phyloP scores from a whole-genome alignment of 176 grass and related monocot genomes.

The Paspalum notatum region DNA sequence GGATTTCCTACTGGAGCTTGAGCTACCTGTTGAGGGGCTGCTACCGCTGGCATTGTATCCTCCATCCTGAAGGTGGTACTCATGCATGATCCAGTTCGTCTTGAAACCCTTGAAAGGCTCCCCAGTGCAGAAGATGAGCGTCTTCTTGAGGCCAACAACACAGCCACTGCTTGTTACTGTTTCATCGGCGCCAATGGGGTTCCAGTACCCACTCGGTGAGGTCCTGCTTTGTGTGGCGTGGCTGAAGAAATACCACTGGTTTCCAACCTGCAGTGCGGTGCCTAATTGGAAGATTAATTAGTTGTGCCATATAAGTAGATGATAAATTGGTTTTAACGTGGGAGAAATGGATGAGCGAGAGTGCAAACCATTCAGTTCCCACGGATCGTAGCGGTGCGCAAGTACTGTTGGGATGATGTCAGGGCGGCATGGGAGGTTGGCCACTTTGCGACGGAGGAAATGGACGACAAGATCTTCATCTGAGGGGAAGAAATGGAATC shows the following conservation, averaged over 20 bases:
- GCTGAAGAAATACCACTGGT: constrained; percentile 79
- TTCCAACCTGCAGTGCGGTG: constrained; percentile 67
- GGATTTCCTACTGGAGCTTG: constrained; percentile 44
- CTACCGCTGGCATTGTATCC: constrained; percentile 17
- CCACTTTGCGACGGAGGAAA: constrained; percentile 73
- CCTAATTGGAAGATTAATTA: constrained; percentile 39
- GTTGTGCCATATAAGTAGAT: not conserved
- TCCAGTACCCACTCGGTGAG: constrained; percentile 66
- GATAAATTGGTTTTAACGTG: too few relatives aligned
- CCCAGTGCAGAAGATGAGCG: constrained; percentile 62
- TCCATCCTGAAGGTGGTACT: constrained; percentile 70
- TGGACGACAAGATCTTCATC: constrained; percentile 79
- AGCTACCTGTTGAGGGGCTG: constrained; percentile 18
- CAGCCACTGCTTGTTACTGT: constrained; percentile 41
- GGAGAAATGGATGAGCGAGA: not conserved
- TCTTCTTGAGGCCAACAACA: constrained; percentile 69
- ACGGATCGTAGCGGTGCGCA: constrained; percentile 60
- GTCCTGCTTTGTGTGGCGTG: constrained; percentile 44
- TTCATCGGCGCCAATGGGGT: constrained; percentile 50
- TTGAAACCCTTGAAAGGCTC: constrained; percentile 58
- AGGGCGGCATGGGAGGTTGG: constrained; percentile 60
- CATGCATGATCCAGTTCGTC: constrained; percentile 92
- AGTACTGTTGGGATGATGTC: constrained; percentile 74
- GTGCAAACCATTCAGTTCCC: constrained; percentile 67
- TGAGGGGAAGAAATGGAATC: constrained; percentile 90